Base-by-base conservation (phyloP, 192 early-diverging fungal genomes). In the Phycomyces blakesleeanus region DNA sequence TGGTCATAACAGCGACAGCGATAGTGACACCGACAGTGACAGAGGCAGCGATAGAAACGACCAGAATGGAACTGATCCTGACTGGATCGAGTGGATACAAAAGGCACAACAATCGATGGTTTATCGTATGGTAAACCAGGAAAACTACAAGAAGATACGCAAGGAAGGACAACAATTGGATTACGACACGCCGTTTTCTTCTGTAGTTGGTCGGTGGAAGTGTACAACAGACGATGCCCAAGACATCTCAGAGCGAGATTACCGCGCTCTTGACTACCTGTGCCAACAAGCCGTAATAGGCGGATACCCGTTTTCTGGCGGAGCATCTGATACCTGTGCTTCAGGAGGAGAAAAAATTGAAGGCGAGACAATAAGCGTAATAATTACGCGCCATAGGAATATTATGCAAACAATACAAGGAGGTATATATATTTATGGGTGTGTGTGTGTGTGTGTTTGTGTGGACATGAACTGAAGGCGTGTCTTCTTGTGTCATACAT, bases 281-380 rank as follows among this genome's bases (percentile, higher is more conserved):
- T 81, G 76, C 27, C 73, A 81, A 40, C 78, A 77, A 16, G 75
- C 69, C 29, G 42, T 75, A 12, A 42, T 74, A 22, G 78, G 78
- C 7, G 78, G 74, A 0, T 80, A 80, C 63, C 78, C 78, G 15
- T 80, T 80, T 59, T 26, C 64, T 1, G 75, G 75, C 16, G 76
- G 76, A 1, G 59, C 70, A 14, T 68, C 74, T 26, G 78, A 80
- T 15, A 64, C 72, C 5, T 67, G 71, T 0, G 69, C 66, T 10
- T 63, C 63, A 11, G 74, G 73, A 6, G 78, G 78, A 4, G 79
- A 77, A 37, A 69, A 73, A 29, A 44, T 77, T 12, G 73, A 76
- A 18, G 76, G 73, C 0, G 79, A 81, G 24, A 65, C 68, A 38
- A 63, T 72, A 26, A 68, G 71, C 44, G 57, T 77, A 4, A 70